These are phyloP conservation scores for Solanum megistacrolobum DNA, from an alignment of 257 asterid species.

Conservation along the genomic window DNA sequence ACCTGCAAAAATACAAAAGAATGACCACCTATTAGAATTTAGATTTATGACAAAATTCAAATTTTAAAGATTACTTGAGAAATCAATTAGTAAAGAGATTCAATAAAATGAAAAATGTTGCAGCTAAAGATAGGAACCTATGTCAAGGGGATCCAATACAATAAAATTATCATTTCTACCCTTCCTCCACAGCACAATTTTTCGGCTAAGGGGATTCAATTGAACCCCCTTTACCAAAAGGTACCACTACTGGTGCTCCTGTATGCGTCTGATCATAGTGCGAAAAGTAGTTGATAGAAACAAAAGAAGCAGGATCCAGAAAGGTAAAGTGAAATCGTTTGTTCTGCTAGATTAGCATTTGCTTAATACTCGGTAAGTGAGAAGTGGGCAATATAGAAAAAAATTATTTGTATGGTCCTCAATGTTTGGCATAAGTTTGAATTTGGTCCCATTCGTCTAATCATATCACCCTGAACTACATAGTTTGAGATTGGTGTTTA, in stretches of 20 bases:
- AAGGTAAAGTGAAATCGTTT: background rate
- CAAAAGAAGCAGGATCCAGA: background rate
- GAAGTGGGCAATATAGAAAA: background rate
- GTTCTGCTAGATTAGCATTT: background rate
- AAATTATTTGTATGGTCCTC: background rate
- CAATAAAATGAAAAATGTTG: background rate
- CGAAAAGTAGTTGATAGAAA: background rate
- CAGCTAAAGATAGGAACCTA: background rate
- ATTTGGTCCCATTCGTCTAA: background rate
- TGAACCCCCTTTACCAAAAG: background rate
- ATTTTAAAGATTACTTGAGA: background rate
- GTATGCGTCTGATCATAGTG: background rate
- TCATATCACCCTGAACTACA: background rate
- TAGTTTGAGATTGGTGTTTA: background rate
- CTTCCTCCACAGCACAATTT: background rate
- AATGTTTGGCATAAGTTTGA: background rate
- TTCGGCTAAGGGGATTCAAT: background rate
- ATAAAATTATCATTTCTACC: background rate
- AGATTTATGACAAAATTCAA: background rate
- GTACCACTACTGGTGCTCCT: background rate
- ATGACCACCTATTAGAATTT: background rate
- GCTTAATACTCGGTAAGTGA: background rate
- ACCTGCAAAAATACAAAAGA: conserved; percentile 13
- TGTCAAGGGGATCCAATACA: background rate
- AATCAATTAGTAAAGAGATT: background rate